Evolutionary conservation across 139 green algal genomes (phyloP).

Genomic region (Chlorella sp.): DNA sequence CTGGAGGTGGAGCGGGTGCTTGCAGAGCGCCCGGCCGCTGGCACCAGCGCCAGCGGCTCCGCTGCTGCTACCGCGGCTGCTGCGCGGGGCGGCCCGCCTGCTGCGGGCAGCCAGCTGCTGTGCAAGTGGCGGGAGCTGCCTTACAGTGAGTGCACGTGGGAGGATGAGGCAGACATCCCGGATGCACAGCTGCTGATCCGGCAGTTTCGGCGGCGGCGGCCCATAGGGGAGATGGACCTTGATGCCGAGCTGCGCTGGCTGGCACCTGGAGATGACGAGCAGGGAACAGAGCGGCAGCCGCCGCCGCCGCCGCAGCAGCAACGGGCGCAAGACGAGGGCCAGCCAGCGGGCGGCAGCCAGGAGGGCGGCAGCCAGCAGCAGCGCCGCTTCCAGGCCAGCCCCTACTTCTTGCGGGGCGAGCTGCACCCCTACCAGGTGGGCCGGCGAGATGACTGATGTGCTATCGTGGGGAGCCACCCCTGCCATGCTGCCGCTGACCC

Average conservation of each 20-base stretch:
- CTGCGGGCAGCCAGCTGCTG: slow-evolving; percentile 14
- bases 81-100: neutral
- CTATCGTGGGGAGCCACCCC: too few relatives aligned
- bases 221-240: neutral
- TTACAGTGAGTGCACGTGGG: slow-evolving; percentile 19
- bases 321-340: too few relatives aligned
- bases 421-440: slow-evolving; percentile 32
- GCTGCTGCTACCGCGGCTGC: neutral
- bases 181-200: neutral
- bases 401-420: neutral
- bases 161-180: slow-evolving; percentile 3
- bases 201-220: slow-evolving; percentile 15
- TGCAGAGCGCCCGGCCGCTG: neutral
- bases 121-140: slow-evolving; percentile 31
- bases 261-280: neutral
- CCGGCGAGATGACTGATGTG: too few relatives aligned
- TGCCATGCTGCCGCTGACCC: too few relatives aligned
- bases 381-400: slow-evolving; percentile 10
- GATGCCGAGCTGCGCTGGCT: neutral
- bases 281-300: neutral
- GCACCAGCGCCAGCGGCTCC: neutral
- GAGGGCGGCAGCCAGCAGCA: too few relatives aligned
- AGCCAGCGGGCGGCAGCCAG: too few relatives aligned
- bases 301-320: neutral
- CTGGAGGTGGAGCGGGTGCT: slow-evolving; percentile 28